These are phyloP conservation scores for Rubia balearica DNA, from an alignment of 305 asterid species.

Conservation along the genomic window DNA sequence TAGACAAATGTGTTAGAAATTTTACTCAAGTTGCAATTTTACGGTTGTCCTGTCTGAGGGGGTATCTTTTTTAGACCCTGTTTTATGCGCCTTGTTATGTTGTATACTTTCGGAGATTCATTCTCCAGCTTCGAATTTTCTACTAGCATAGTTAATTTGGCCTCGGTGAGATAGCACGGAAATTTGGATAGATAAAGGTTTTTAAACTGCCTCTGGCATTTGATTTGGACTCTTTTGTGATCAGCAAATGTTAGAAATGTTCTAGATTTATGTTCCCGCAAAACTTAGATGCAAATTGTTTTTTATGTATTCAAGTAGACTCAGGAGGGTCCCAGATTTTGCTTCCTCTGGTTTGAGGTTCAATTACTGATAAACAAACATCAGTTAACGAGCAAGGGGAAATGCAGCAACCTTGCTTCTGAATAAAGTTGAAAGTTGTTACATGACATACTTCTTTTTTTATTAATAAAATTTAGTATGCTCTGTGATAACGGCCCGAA, in stretches of 20 bases:
- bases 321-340: neutral
- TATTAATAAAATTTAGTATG: neutral
- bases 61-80: constrained; percentile 32
- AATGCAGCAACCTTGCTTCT: neutral
- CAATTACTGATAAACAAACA: neutral
- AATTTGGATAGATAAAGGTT: neutral
- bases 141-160: constrained; percentile 1
- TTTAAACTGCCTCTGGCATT: neutral
- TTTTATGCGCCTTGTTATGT: constrained; percentile 19
- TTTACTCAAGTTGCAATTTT: constrained; percentile 17
- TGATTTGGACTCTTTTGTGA: neutral
- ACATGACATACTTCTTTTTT: neutral
- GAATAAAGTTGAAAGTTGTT: neutral
- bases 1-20: constrained; percentile 10
- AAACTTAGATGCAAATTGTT: neutral
- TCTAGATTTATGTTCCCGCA: neutral
- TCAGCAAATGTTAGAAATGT: neutral
- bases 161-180: neutral
- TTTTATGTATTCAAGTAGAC: neutral
- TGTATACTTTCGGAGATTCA: neutral
- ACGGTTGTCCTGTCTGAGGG: constrained; percentile 7
- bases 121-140: neutral
- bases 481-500: neutral
- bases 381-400: neutral
- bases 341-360: neutral